Conservation (phyloP, 495 filamentous ascomycete species). For the Penicillium crystallinum region DNA sequence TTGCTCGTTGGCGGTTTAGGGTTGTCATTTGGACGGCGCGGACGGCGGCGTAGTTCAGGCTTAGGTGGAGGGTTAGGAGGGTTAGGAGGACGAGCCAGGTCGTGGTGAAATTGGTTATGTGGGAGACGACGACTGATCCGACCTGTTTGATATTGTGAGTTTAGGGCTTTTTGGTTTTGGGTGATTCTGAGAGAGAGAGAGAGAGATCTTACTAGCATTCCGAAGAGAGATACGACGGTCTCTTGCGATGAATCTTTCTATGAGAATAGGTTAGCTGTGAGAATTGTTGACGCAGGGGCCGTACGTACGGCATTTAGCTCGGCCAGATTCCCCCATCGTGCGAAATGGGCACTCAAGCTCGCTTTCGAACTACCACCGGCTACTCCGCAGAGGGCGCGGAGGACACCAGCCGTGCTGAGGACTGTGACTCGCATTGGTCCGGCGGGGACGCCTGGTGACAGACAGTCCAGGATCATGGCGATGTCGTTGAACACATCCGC, state of each 20-base stretch:
- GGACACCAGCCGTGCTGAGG: constrained; percentile 68
- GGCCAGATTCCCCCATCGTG: constrained; percentile 78
- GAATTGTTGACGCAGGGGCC: no score
- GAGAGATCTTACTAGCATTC: constrained; percentile 67
- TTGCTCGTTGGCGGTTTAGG: constrained; percentile 84
- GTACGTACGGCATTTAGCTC: constrained; percentile 81
- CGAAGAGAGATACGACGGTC: constrained; percentile 84
- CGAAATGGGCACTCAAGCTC: constrained; percentile 87
- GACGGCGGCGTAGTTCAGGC: constrained; percentile 81
- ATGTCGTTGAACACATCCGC: constrained; percentile 92
- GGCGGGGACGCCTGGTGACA: constrained; percentile 71
- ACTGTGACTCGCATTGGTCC: constrained; percentile 60
- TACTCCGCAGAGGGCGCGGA: constrained; percentile 82
- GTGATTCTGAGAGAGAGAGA: neutral
- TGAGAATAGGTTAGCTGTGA: neutral
- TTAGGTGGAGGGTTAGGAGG: constrained; percentile 69
- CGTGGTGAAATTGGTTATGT: constrained; percentile 60
- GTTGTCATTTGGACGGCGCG: constrained; percentile 75
- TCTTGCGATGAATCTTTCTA: constrained; percentile 94
- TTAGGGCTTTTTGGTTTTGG: neutral
- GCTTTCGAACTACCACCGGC: constrained; percentile 88
- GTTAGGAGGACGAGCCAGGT: constrained; percentile 73
- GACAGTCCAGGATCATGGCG: constrained; percentile 82
- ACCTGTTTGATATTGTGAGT: constrained; percentile 35
- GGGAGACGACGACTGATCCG: constrained; percentile 74